phyloP scores from a whole-genome alignment of 441 rosid genomes.

The Erysimum cheiri region DNA sequence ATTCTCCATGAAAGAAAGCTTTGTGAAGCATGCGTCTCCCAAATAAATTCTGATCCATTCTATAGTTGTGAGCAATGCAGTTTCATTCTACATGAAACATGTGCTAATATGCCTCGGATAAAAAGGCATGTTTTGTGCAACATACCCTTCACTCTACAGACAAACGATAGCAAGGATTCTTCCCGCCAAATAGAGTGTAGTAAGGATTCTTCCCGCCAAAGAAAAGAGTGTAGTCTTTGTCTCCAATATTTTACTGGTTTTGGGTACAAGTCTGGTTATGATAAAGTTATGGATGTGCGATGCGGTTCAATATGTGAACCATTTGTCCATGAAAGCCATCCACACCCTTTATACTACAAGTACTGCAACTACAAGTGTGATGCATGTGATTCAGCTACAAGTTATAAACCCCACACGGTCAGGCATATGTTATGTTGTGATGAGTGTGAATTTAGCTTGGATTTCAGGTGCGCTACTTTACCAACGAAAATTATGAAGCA shows the following conservation, averaged over 20 bases:
- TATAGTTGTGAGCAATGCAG: constrained; percentile 21
- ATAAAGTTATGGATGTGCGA: not conserved
- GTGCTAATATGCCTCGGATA: constrained; percentile 8
- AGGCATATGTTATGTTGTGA: too few relatives aligned
- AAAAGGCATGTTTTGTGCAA: not conserved
- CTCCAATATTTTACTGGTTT: not conserved
- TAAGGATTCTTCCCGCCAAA: not conserved
- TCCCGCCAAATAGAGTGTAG: not conserved
- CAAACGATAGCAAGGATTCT: not conserved
- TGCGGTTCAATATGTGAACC: not conserved
- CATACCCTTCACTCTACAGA: not conserved
- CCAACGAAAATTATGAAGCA: too few relatives aligned
- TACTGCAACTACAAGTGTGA: too few relatives aligned
- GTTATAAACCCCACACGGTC: too few relatives aligned
- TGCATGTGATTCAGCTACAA: too few relatives aligned
- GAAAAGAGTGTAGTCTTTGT: not conserved
- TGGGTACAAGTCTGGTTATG: not conserved
- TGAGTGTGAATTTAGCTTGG: too few relatives aligned
- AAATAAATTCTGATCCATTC: not conserved
- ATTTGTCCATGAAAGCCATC: not conserved
- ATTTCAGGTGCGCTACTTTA: too few relatives aligned
- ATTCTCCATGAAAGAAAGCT: not conserved
- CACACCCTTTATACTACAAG: constrained; percentile 4
- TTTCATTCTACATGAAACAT: constrained; percentile 21
- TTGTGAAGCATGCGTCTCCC: constrained; percentile 14